Base-by-base conservation (phyloP, 805 yeast species). In the Zygosaccharomyces kombuchaensis region DNA sequence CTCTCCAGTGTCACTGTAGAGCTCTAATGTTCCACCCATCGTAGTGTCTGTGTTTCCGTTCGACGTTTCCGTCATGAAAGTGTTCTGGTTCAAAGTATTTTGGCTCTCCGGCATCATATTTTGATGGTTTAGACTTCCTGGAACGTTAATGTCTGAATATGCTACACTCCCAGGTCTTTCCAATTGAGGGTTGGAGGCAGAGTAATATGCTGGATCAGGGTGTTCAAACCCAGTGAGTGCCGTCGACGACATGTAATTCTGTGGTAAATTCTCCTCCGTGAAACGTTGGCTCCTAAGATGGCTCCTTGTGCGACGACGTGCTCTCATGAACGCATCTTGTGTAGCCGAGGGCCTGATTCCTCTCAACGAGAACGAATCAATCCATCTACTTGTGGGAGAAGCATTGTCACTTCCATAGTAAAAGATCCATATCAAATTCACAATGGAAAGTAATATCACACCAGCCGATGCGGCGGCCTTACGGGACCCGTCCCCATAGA, bases 401-500 rank as follows among this genome's bases (percentile, higher is more conserved):
- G 86, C 86, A 44, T 87, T 86, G 50, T 91, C 91, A 19, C 95
- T 84, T 23, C 98, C 98, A 62, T 84, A 87, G 67, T 88, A 90
- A 48, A 88, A 72, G 36, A 91, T 73, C 96, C 96, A 93, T 48
- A 86, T 69, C 39, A 90, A 62, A 63, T 93, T 88, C 49, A 87
- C 73, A 65, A 91, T 87, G 13, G 93, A 81, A 36, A 88, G 69
- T 40, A 91, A 70, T 46, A 91, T 86, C 54, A 87, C 84, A 6
- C 99, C 98, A 0, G 98, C 96, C 2, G 95, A 86, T 6, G 95
- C 90, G 21, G 96, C 95, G 42, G 86, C 85, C 49, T 77, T 73
- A 12, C 83, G 77, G 0, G 93, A 72, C 14, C 77, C 75, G 19
- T 70, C 66, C 21, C 79, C 67, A 70, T 91, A 93, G 25, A 93